phyloP scores from a whole-genome alignment of 164 flowering plant genomes.

The Nelumbo lutea region DNA sequence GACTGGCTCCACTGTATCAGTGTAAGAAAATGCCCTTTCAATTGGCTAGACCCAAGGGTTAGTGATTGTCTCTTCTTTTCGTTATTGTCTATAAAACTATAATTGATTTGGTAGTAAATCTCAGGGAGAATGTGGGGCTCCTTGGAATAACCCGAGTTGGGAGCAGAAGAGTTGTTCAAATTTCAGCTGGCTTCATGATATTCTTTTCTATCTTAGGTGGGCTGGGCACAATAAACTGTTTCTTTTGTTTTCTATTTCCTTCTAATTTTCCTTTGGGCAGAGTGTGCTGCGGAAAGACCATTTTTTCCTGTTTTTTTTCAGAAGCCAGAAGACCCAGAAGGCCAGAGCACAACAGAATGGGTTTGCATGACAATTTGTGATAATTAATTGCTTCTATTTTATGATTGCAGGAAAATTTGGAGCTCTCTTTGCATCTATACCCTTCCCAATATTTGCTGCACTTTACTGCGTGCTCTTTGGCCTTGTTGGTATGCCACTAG shows the following conservation, averaged over 20 bases:
- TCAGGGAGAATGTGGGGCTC: slow-evolving; percentile 95
- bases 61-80: neutral
- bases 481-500: slow-evolving; percentile 69
- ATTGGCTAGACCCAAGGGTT: slow-evolving; percentile 5
- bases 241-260: too few species aligned
- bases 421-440: slow-evolving; percentile 98
- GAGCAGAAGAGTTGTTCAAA: slow-evolving; percentile 95
- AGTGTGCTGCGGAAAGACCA: too few species aligned
- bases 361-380: too few species aligned
- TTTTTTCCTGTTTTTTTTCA: too few species aligned
- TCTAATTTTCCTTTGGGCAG: too few species aligned
- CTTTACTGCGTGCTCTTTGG: slow-evolving; percentile 89
- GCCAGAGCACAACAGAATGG: too few species aligned
- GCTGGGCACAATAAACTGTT: slow-evolving; percentile 8
- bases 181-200: slow-evolving; percentile 98
- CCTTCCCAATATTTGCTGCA: slow-evolving; percentile 90
- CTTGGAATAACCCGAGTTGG: slow-evolving; percentile 97
- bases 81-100: neutral
- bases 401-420: slow-evolving; percentile 89
- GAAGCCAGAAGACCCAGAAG: too few species aligned
- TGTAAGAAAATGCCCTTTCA: slow-evolving; percentile 48
- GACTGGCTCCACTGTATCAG: slow-evolving; percentile 89
- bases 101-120: slow-evolving; percentile 18
- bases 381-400: neutral
- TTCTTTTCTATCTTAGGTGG: slow-evolving; percentile 87